These are phyloP conservation scores for Beauveria asiatica DNA, from an alignment of 2,329 filamentous ascomycete species.

Conservation along the genomic window DNA sequence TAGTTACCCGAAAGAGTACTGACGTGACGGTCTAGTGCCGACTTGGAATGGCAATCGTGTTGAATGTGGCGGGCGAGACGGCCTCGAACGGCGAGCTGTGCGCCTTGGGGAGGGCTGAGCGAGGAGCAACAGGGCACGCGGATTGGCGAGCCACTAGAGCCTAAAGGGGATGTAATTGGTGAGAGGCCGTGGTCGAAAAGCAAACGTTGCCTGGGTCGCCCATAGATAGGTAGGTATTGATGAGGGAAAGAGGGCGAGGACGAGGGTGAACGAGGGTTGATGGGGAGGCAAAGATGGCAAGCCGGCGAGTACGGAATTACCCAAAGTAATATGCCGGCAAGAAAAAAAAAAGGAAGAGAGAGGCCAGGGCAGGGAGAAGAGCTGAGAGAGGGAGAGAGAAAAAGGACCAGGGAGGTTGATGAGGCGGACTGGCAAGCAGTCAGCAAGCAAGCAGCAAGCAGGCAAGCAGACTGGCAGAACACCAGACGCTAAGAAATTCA, in stretches of 20 bases:
- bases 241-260: neutral
- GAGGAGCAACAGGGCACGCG: neutral
- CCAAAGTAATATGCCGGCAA: neutral
- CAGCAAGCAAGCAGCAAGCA: too few relatives aligned
- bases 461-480: too few relatives aligned
- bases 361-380: neutral
- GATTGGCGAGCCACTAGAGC: neutral
- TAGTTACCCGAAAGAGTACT: neutral
- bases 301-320: neutral
- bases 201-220: neutral
- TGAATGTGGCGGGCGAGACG: conserved; percentile 16
- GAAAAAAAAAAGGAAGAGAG: neutral
- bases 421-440: neutral
- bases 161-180: neutral
- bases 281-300: neutral
- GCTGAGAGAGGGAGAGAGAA: neutral
- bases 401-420: neutral
- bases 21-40: neutral
- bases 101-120: neutral
- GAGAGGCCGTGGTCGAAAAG: neutral
- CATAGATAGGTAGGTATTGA: neutral
- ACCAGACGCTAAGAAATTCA: too few relatives aligned
- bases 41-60: conserved; percentile 13
- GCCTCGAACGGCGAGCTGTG: neutral
- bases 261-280: neutral